A percentile compares a stretch with the other conserved stretches of the same genome.
Conservation (phyloP, 1,139 yeast genomes). For the Debaryomycetaceae sp. region DNA sequence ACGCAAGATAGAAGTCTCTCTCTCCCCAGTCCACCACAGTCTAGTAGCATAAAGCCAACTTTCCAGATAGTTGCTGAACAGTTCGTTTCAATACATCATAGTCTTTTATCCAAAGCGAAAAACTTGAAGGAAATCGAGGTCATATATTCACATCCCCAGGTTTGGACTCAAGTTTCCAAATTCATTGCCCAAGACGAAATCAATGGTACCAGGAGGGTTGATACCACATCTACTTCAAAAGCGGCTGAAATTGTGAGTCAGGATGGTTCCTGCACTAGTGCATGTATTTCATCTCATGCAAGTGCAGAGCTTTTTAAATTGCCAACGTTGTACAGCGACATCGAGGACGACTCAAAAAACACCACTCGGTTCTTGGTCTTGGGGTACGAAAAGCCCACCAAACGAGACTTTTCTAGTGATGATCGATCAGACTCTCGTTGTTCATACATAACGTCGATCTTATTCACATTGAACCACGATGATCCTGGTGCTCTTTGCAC, state of each 20-base stretch:
- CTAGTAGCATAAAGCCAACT: slow-evolving; percentile 4
- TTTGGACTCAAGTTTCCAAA: slow-evolving; percentile 85
- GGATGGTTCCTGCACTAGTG: slow-evolving; percentile 35
- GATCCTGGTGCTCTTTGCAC: slow-evolving; percentile 75
- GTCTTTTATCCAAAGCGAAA: slow-evolving; percentile 53
- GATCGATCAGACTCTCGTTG: slow-evolving; percentile 1
- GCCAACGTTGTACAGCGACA: slow-evolving; percentile 50
- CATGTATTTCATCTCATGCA: slow-evolving; percentile 48
- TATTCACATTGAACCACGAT: slow-evolving; percentile 65
- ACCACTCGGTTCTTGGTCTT: slow-evolving; percentile 82
- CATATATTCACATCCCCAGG: slow-evolving; percentile 93
- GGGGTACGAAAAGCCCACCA: slow-evolving; percentile 26
- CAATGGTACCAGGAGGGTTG: slow-evolving; percentile 48
- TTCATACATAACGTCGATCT: slow-evolving; percentile 45
- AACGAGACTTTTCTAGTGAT: slow-evolving; percentile 3
- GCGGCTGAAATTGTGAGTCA: slow-evolving; percentile 68
- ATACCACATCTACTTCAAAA: slow-evolving; percentile 74
- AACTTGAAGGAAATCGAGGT: slow-evolving; percentile 44
- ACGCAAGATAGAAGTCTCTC: slow-evolving; percentile 1
- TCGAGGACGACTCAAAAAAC: slow-evolving; percentile 72
- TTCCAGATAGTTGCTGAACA: slow-evolving; percentile 71
- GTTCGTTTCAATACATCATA: slow-evolving; percentile 79
- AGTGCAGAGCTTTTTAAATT: slow-evolving; percentile 65
- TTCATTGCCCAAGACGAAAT: slow-evolving; percentile 39
- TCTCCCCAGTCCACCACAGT: slow-evolving; percentile 4